Conservation (phyloP, 2,329 filamentous ascomycete genomes). For the Acrocalymma vagum region DNA sequence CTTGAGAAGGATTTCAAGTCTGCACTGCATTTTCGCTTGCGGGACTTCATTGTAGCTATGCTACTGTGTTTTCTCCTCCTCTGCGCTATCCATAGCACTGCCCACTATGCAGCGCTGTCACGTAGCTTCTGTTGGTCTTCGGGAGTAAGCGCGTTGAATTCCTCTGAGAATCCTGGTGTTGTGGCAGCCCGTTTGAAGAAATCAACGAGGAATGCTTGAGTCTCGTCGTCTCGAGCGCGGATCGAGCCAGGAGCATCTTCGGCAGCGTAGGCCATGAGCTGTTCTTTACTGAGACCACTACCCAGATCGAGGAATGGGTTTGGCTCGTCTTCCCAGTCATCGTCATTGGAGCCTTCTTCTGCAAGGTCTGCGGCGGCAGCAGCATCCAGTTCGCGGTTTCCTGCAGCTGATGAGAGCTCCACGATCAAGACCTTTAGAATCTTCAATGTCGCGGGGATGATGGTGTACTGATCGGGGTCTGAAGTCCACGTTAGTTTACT, state of each 20-base stretch:
- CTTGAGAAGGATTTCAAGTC: too few relatives aligned
- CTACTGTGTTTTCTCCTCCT: too few relatives aligned
- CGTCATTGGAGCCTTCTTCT: conserved; percentile 72
- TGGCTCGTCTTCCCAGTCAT: conserved; percentile 83
- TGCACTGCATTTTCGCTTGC: too few relatives aligned
- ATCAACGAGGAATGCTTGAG: conserved; percentile 80
- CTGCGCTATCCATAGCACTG: neutral
- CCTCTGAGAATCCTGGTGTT: conserved; percentile 63
- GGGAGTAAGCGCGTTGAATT: conserved; percentile 63
- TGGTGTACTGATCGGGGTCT: conserved; percentile 90
- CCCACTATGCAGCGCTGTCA: conserved; percentile 33
- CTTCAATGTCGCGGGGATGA: conserved; percentile 88
- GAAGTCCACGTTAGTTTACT: conserved; percentile 18
- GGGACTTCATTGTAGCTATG: too few relatives aligned
- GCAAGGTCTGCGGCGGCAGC: conserved; percentile 70
- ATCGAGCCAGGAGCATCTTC: conserved; percentile 55
- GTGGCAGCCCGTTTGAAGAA: conserved; percentile 73
- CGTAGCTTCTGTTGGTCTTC: conserved; percentile 64
- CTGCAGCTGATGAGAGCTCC: conserved; percentile 84
- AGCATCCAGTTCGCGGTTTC: conserved; percentile 65
- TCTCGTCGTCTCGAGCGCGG: conserved; percentile 87
- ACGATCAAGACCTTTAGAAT: conserved; percentile 96
- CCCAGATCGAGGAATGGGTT: conserved; percentile 78
- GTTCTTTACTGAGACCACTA: conserved; percentile 59
- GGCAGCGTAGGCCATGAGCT: conserved; percentile 80